Evolutionary conservation across 768 basidiomycete species (phyloP), one percentile per base, ranked within the genome.

Genomic region (Steccherinum ochraceum): DNA sequence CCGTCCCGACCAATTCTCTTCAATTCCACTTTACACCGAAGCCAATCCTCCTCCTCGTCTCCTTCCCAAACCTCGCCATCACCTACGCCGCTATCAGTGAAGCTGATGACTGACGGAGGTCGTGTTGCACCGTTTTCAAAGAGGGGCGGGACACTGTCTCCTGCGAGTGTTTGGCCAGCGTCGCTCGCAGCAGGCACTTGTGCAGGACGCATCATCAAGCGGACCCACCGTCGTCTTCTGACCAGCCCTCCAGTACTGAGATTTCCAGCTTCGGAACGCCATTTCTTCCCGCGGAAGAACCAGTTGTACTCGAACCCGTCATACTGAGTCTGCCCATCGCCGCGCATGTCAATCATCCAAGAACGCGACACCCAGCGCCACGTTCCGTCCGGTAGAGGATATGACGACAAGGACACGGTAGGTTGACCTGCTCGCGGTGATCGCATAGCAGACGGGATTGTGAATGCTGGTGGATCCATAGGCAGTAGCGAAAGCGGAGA

Each of bases 291-390:
- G 16, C 85, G 79, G 57, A 92, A 93, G 53, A 71, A 63, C 80
- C 84, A 89, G 62, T 89, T 91, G 67, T 91, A 92, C 65, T 92
- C 86, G 58, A 89, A 92, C 47, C 89, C 89, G 57, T 90, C 88
- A 56, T 85, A 77, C 57, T 89, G 86, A 2, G 89, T 84, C 58
- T 84, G 78, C 46, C 86, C 86, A 20, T 86, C 81, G 24, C 81
- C 78, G 40, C 84, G 85, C 89, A 92, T 91, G 69, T 92, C 89
- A 52, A 91, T 80, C 86, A 91, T 86, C 89, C 89, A 92, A 5
- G 77, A 67, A 40, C 78, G 78, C 40, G 86, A 88, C 1, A 89
- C 80, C 89, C 89, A 92, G 47, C 69, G 76, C 89, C 89, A 92
- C 19, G 74, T 77, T 20, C 86, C 88, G 56, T 90, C 86, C 2